Evolutionary conservation across 805 yeast genomes (phyloP).

Genomic region (Candida jianshihensis): DNA sequence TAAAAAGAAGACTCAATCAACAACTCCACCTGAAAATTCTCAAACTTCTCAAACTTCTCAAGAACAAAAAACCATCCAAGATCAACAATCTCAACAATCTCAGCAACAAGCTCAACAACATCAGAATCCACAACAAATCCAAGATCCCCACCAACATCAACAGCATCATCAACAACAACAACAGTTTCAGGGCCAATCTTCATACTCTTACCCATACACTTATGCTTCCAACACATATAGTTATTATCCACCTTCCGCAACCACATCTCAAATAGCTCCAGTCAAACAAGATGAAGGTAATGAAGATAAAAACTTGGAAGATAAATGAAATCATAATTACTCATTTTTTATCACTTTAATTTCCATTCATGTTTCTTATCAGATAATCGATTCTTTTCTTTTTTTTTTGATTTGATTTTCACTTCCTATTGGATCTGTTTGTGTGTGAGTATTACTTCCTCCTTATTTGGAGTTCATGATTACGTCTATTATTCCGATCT

Average conservation of each 20-base stretch:
- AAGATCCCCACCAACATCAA: conserved; percentile 4
- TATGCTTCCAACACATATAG: conserved; percentile 1
- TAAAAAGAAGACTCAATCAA: conserved; percentile 7
- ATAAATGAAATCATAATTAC: too few species aligned
- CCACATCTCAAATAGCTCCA: neutral
- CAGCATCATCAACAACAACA: conserved; percentile 1
- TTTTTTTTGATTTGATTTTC: too few species aligned
- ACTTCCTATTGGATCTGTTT: too few species aligned
- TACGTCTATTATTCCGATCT: too few species aligned
- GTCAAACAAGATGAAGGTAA: neutral
- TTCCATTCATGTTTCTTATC: too few species aligned
- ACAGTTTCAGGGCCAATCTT: neutral
- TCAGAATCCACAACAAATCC: neutral
- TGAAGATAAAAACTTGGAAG: neutral
- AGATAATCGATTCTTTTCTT: too few species aligned
- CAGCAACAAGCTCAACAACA: neutral
- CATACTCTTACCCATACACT: neutral
- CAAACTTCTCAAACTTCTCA: neutral
- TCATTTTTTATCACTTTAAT: too few species aligned
- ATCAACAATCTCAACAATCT: neutral
- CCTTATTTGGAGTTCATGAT: too few species aligned
- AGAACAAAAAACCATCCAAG: neutral
- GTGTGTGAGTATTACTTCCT: too few species aligned
- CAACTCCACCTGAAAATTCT: neutral
- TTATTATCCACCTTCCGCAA: neutral